Evolutionary conservation across 2,329 filamentous ascomycete species (phyloP), one percentile per base, ranked within the genome.

Genomic region (Cladosporium sp.): DNA sequence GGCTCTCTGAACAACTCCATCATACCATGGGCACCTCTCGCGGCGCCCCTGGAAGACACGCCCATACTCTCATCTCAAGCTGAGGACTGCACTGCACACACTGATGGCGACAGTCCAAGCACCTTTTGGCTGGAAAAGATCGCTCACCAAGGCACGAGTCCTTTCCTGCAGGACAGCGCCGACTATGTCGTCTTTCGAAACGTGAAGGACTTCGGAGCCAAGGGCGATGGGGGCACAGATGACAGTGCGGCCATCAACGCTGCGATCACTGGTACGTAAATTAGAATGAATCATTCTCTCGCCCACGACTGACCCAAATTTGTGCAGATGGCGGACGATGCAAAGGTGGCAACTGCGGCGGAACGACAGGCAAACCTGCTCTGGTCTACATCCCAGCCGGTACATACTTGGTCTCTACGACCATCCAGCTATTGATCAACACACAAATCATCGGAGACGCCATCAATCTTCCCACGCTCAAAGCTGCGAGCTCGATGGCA

Each of bases 371-470:
- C 14, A 58, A 63, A 38, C 91, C 91, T 1, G 91, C 89, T 18
- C 31, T 64, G 34, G 57, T 65, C 33, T 65, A 61, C 43, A 49
- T 65, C 11, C 62, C 63, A 4, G 44, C 56, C 5, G 63, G 63
- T 10, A 61, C 56, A 3, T 65, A 65, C 46, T 65, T 87, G 14
- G 83, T 96, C 61, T 89, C 83, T 63, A 79, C 77, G 62, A 87
- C 91, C 18, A 81, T 96, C 58, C 72, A 90, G 43, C 85, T 89
- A 64, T 86, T 85, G 70, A 95, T 96, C 77, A 95, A 95, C 74
- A 95, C 91, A 9, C 89, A 95, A 69, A 82, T 96, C 56, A 77
- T 96, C 35, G 91, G 91, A 52, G 89, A 96, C 73, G 83, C 85
- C 43, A 63, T 80, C 61, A 74, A 79, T 56, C 70, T 83, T 8